phyloP scores from a whole-genome alignment of 345 rosid genomes.

The Brassica carinata region DNA sequence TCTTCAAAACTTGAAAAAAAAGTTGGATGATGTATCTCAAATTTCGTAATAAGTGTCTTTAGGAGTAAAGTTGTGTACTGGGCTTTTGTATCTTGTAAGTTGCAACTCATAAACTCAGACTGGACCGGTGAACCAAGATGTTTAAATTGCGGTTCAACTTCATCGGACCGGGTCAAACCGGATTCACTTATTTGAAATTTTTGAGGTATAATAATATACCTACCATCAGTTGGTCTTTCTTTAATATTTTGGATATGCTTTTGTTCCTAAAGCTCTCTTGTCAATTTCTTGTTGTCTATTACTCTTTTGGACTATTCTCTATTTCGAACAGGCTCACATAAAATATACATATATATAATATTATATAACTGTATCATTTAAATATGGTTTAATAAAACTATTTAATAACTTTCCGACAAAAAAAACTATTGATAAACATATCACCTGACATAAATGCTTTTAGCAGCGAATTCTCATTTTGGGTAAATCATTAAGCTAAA shows the following conservation, averaged over 20 bases:
- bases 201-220: neutral
- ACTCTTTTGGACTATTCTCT: constrained; percentile 12
- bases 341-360: neutral
- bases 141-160: neutral
- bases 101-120: neutral
- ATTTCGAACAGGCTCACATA: constrained; percentile 7
- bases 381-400: too few species aligned
- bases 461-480: neutral
- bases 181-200: neutral
- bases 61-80: neutral
- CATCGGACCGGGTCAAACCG: neutral
- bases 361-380: too few species aligned
- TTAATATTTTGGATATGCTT: neutral
- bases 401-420: too few species aligned
- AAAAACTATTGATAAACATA: neutral
- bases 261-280: constrained; percentile 3
- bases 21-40: too few species aligned
- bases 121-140: neutral
- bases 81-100: neutral
- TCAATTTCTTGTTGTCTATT: constrained; percentile 23
- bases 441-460: neutral
- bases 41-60: too few species aligned
- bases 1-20: neutral
- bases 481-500: neutral
- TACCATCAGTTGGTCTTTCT: neutral